Evolutionary conservation across 176 grass and related monocot genomes (phyloP), one percentile per base, ranked within the genome.

Genomic region (Phragmites australis): DNA sequence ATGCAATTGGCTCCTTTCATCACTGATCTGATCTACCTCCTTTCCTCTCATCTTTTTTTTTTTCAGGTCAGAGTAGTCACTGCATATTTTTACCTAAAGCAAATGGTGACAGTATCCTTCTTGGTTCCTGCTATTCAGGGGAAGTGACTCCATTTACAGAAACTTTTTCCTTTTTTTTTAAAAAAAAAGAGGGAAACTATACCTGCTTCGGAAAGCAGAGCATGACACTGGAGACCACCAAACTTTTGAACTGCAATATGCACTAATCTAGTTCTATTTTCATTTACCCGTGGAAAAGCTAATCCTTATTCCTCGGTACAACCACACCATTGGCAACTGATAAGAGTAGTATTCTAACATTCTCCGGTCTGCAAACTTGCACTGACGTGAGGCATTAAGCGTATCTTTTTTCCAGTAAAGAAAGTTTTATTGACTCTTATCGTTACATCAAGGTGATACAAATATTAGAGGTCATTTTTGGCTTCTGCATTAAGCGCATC

Each of bases 1-100:
- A 74, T 73, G 83, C 59, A n/a, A 43, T 25, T 76, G 60, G 41
- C 42, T 60, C 31, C 43, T 79, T 78, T 21, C 3, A 51, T 51
- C n/a, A 56, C 18, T 51, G 51, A 50, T 32, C 44, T 42, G 21
- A 68, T 62, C 44, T 50, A 40, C 29, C 41, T 50, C 18, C 30
- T 22, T 9, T 43, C 30, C 15, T 71, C 1, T 44, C 22, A 14
- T 2, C 6, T 3, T 18, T 45, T 30, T n/a, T 9, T 23, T 49
- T 78, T 52, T 39, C 45, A 32, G 75, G 27, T 9, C 18, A 48
- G 51, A 83, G 50, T 27, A 15, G 17, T 16, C 12, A 15, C 23
- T 74, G 43, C 29, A 39, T 29, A 48, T 12, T 0, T n/a, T 54
- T 27, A 42, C 15, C 13, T 43, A 6, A 59, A 82, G 68, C 13